Percentiles rank a stretch among this genome's conserved stretches.
phyloP scores from a whole-genome alignment of 768 basidiomycete species.

The Serendipita indica region DNA sequence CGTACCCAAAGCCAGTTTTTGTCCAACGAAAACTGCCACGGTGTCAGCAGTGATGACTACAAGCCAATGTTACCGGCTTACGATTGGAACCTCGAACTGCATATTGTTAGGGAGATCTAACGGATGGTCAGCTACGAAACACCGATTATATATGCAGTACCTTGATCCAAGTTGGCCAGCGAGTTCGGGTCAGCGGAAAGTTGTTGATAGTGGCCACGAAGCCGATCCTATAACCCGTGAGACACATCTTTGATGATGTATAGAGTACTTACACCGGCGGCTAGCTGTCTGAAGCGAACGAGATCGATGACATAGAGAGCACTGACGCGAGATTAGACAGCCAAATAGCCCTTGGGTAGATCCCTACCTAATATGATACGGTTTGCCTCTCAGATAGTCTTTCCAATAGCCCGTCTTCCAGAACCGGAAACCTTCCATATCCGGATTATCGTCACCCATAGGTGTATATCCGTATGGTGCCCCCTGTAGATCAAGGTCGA shows the following conservation, averaged over 20 bases:
- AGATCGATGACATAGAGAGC: slow-evolving; percentile 94
- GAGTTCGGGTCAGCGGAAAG: slow-evolving; percentile 91
- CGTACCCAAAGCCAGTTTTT: slow-evolving; percentile 94
- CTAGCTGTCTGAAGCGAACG: slow-evolving; percentile 78
- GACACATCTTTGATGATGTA: neutral
- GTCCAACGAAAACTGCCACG: slow-evolving; percentile 57
- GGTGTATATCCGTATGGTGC: slow-evolving; percentile 94
- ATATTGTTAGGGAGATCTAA: slow-evolving; percentile 91
- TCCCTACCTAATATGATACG: slow-evolving; percentile 87
- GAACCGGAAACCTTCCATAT: slow-evolving; percentile 97
- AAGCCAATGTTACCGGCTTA: slow-evolving; percentile 27
- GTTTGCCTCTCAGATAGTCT: slow-evolving; percentile 64
- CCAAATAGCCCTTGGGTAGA: neutral
- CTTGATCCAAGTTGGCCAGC: slow-evolving; percentile 89
- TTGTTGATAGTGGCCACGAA: slow-evolving; percentile 83
- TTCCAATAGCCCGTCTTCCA: slow-evolving; percentile 98
- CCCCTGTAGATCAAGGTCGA: slow-evolving; percentile 84
- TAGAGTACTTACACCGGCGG: slow-evolving; percentile 36
- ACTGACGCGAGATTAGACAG: slow-evolving; percentile 27
- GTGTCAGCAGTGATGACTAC: neutral
- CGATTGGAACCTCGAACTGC: slow-evolving; percentile 84
- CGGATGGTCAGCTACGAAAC: neutral
- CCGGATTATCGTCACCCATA: slow-evolving; percentile 88
- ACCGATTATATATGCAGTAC: slow-evolving; percentile 22
- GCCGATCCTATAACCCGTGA: slow-evolving; percentile 44